Base-by-base conservation (phyloP, 73 alveolate species). In the Tetrahymena elliotti region DNA sequence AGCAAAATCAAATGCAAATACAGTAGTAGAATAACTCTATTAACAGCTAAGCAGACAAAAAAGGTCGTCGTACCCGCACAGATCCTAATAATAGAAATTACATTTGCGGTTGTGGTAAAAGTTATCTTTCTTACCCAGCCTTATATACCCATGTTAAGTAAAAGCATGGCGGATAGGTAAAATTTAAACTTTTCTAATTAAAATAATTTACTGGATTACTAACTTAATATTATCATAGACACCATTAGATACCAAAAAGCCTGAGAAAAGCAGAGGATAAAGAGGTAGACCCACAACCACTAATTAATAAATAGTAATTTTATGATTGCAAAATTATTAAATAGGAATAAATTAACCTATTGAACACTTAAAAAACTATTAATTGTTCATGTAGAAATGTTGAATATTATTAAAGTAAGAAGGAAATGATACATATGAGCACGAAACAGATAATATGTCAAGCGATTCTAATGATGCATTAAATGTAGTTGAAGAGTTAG, bases 41-140 rank as follows among this genome's bases (percentile, higher is more conserved):
- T 22, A 68, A 68, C 40, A 5, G 35, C 33, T 54, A 93, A 13
- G 94, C 53, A 16, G 93, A 94, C 37, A 34, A 94, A n/a, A 94
- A 83, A 41, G 40, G 95, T 40, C 36, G 97, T 34, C 93, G 98
- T 34, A 94, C 98, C 24, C 93, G 94, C 84, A 96, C 95, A 31
- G 96, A 96, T 34, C 93, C 94, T 33, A 93, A 82, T 93, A 24
- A 41, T 31, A 68, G 99, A 33, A 98, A 97, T 94, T 97, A 97
- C 96, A 96, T 93, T 83, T 98, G 99, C 96, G 99, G 98, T 83
- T 99, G 99, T 96, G 99, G 99, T 36, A 99, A 99, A 97, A 98
- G 98, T 94, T 99, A 99, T 97, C 97, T 99, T 92, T 95, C 99
- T 53, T 99, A 99, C 96, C 99, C 99, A 52, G 99, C 99, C 11